Evolutionary conservation across 352 stramenopile genomes (phyloP), one percentile per base, ranked within the genome.

Genomic region (Phytophthora palmivora): DNA sequence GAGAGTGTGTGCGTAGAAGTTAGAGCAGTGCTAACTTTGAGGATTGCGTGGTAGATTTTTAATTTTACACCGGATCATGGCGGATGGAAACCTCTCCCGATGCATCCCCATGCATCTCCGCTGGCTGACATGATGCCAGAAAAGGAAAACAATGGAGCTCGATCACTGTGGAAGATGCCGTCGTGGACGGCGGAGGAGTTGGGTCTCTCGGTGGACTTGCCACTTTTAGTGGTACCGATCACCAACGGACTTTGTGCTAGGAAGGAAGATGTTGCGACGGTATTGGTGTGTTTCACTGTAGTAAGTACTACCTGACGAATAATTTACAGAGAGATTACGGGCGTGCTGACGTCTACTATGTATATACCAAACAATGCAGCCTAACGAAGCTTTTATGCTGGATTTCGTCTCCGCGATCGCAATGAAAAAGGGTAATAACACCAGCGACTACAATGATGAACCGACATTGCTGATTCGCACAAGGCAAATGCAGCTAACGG

Each of bases 51-150:
- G 6, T 63, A 91, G 82, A 82, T 91, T 33, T 89, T 86, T 62
- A 78, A 91, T 65, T 91, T 88, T 38, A 91, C 74, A 0, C 79
- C 78, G 1, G 78, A 82, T 32, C 76, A 87, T 19, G 79, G 78
- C 8, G 21, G 62, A 0, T 88, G 82, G 79, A 87, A 78, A 43
- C 26, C 66, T 5, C 50, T 89, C 0, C 48, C 61, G 4, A 70
- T 63, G 41, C 36, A 46, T 1, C 62, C 65, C 8, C 45, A 79
- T 15, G 48, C 64, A 18, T 86, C 79, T 6, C 75, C 75, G n/a
- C 48, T 91, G 12, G 38, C 46, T 6, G n/a, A 62, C 0, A 52
- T 49, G 9, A 54, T 82, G 22, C 52, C 78, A 5, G 62, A 46
- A 7, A 43, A 65, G 10, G 62, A 66, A 21, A 63, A 74, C 19